Evolutionary conservation across 73 alveolate genomes (phyloP).

Genomic region (Paraurostyla sp.): DNA sequence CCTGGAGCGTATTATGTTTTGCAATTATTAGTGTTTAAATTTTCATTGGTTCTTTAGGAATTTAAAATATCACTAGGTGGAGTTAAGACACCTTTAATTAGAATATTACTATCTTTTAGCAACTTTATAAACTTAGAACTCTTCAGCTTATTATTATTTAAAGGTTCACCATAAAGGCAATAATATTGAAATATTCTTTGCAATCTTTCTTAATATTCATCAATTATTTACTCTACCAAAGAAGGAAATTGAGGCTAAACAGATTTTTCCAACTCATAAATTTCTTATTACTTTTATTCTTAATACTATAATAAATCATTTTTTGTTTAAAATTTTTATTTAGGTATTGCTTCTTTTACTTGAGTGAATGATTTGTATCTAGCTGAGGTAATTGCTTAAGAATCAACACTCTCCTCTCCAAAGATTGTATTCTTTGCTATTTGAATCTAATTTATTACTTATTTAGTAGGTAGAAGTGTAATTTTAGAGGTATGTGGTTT

Average conservation of each 20-base stretch:
- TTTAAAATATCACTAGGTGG: neutral
- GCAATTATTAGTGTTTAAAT: no score
- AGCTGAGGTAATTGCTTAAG: constrained; percentile 41
- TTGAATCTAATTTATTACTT: constrained; percentile 32
- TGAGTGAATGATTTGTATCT: neutral
- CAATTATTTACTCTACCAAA: constrained; percentile 21
- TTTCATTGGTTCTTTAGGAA: neutral
- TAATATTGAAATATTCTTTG: constrained; percentile 73
- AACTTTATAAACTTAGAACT: constrained; percentile 74
- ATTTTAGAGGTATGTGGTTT: constrained; percentile 77
- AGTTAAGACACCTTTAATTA: constrained; percentile 35
- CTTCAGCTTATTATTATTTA: constrained; percentile 73
- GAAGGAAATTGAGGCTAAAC: constrained; percentile 8
- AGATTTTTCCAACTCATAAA: constrained; percentile 16
- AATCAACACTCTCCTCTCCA: neutral
- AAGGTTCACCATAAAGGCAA: constrained; percentile 79
- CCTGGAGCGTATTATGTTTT: neutral
- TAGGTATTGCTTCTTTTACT: neutral
- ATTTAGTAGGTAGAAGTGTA: constrained; percentile 74
- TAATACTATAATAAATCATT: neutral
- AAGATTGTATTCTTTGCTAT: constrained; percentile 37
- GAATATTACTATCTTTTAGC: constrained; percentile 63
- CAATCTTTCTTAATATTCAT: constrained; percentile 58
- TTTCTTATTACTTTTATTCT: neutral
- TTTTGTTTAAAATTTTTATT: neutral